Base-by-base conservation (phyloP, 192 early-diverging fungal genomes). In the Backusella liffmaniae region DNA sequence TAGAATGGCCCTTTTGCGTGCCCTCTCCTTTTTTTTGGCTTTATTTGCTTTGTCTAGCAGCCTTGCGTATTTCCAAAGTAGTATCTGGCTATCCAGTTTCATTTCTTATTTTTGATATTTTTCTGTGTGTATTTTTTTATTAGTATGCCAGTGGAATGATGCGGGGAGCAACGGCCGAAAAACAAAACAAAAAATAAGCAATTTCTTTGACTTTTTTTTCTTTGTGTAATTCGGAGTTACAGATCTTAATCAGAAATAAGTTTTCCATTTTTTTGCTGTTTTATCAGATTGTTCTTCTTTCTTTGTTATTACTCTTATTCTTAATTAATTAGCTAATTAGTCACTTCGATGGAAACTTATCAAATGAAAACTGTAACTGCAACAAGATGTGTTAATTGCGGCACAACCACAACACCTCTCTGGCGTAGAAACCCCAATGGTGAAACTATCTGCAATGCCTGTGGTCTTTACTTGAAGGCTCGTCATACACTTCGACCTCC, bases 361-460 rank as follows among this genome's bases (percentile, higher is more conserved):
- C 56, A 62, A 29, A 32, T 70, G 10, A 41, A 66, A 12, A n/a
- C 26, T 23, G 86, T 87, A 8, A 82, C 86, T 15, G 83, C 86
- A 29, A 89, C 88, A 10, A 81, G 77, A 42, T 98, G 96, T 85
- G 83, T 83, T 32, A 98, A 99, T 88, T 99, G 98, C 86, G 80
- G 83, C 9, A 97, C 95, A 0, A 97, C 91, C 12, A 90, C 91
- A 21, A 99, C 98, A 13, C 92, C 96, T 4, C 86, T 99, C 39
- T 99, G 98, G 98, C 85, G 98, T 34, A 84, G 96, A 66, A 91
- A 94, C 73, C 88, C 89, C 16, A 88, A 89, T 51, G 98, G 97
- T 73, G 92, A 95, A 67, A 92, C 95, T 18, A 92, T 99, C 46
- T 99, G 98, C 82, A 99, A 99, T 73, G 97, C 97, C 1, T 99